Base-by-base conservation (phyloP, 2,329 filamentous ascomycete species). In the Volutella citrinella region DNA sequence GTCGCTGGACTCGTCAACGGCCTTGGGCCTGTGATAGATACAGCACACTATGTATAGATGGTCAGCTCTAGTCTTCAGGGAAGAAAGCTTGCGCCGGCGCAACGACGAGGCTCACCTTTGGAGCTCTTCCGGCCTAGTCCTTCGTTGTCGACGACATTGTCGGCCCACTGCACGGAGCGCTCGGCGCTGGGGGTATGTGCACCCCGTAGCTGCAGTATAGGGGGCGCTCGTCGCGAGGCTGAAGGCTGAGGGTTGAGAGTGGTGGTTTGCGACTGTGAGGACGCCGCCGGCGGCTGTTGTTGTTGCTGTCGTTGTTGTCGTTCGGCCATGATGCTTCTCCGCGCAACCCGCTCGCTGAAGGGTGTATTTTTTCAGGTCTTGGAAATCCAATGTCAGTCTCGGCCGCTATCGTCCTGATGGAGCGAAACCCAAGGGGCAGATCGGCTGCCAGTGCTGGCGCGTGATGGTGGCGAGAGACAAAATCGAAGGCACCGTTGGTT, bases 141-240 rank as follows among this genome's bases (percentile, higher is more conserved):
- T 64, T 98, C 93, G 56, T 98, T 98, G 64, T 98, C 90, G 4
- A 98, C 73, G 7, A 96, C 90, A 54, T 87, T 84, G 55, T 93
- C 87, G 7, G 88, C 88, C 93, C 93, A 98, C 61, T 86, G 82
- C 36, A 98, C 93, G 30, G 79, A 80, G 32, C 82, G 73, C n/a
- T n/a, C n/a, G 13, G 68, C 61, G 17, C 65, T 63, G 0, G 66
- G 51, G 11, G 57, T 51, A 36, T 69, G 66, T 2, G 65, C 67
- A 27, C 76, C 76, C 25, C 73, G 67, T 27, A 80, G 62, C 10
- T 72, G 72, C 22, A 80, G 59, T 36, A 75, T 69, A 15, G 54
- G 51, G 7, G 57, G 52, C 5, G 68, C 38, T 9, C 54, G 38
- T 46, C 59, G 26, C 45, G 50, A 30, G 40, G 48, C 19, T 51